Conservation (phyloP, 106 monocot species). For the Posidonia australis region DNA sequence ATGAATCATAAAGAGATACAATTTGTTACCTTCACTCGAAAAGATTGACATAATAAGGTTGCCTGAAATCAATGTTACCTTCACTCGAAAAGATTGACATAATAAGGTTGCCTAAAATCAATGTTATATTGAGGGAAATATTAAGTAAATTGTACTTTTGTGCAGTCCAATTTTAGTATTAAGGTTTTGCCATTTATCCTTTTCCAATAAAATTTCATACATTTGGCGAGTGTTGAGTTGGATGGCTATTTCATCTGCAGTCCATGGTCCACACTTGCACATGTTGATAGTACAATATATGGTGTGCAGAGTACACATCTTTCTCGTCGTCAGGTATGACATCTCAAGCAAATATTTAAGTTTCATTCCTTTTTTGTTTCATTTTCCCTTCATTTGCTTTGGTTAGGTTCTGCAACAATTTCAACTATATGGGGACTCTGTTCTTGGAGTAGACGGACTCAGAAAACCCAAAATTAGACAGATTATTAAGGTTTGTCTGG, state of each 20-base stretch:
- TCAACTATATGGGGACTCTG: slow-evolving; percentile 70
- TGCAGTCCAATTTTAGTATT: too few relatives aligned
- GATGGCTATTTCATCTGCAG: slow-evolving; percentile 28
- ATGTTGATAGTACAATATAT: slow-evolving; percentile 65
- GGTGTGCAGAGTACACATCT: slow-evolving; percentile 20
- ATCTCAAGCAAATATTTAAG: background rate
- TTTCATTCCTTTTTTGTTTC: background rate
- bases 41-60: too few relatives aligned
- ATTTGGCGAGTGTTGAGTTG: background rate
- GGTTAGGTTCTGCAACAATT: slow-evolving; percentile 69
- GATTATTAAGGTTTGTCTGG: slow-evolving; percentile 66
- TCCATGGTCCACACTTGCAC: slow-evolving; percentile 75
- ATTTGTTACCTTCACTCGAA: too few relatives aligned
- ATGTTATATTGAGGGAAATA: too few relatives aligned
- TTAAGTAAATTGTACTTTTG: too few relatives aligned
- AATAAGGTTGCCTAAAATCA: too few relatives aligned
- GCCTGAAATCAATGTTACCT: too few relatives aligned
- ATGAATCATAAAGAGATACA: too few relatives aligned
- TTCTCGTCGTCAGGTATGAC: slow-evolving; percentile 70
- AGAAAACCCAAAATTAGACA: slow-evolving; percentile 66
- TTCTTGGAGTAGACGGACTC: slow-evolving; percentile 36
- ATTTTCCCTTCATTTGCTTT: slow-evolving; percentile 5
- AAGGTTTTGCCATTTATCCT: too few relatives aligned
- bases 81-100: too few relatives aligned
- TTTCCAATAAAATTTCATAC: background rate